A percentile compares a stretch with the other conserved stretches of the same genome.
phyloP scores from a whole-genome alignment of 2,329 filamentous ascomycete species.

The Fusarium decemcellulare region DNA sequence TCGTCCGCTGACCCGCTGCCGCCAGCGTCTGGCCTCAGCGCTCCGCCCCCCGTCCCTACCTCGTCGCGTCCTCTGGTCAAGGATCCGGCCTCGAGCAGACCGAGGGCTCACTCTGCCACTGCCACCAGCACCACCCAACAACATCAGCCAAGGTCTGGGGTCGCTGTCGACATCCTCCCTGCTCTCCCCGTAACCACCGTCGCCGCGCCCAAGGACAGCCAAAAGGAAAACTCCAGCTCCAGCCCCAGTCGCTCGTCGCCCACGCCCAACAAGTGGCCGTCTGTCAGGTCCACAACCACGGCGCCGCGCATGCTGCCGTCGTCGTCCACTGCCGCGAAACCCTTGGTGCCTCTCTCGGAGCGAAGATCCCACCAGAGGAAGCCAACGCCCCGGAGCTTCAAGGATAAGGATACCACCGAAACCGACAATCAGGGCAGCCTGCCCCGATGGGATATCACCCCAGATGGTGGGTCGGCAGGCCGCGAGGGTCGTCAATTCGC shows the following conservation, averaged over 20 bases:
- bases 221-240: conserved; percentile 29
- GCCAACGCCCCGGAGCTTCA: conserved; percentile 57
- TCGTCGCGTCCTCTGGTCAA: conserved; percentile 41
- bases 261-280: conserved; percentile 40
- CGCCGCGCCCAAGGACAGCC: conserved; percentile 29
- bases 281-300: conserved; percentile 38
- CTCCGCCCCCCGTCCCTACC: conserved; percentile 38
- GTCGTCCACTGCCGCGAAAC: conserved; percentile 47
- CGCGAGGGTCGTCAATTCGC: conserved; percentile 81
- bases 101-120: conserved; percentile 28
- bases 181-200: conserved; percentile 7
- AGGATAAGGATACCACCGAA: conserved; percentile 59
- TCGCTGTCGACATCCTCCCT: conserved; percentile 12
- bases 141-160: conserved; percentile 35
- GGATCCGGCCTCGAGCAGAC: conserved; percentile 43
- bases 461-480: conserved; percentile 72
- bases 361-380: conserved; percentile 60
- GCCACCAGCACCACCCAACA: not conserved
- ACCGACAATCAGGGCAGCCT: conserved; percentile 52
- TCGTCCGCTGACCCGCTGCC: conserved; percentile 44
- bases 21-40: conserved; percentile 49
- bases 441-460: conserved; percentile 66
- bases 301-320: conserved; percentile 39
- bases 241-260: conserved; percentile 8
- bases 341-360: conserved; percentile 63